Evolutionary conservation across 345 rosid species (phyloP).

Genomic region (Citrus cavaleriei): DNA sequence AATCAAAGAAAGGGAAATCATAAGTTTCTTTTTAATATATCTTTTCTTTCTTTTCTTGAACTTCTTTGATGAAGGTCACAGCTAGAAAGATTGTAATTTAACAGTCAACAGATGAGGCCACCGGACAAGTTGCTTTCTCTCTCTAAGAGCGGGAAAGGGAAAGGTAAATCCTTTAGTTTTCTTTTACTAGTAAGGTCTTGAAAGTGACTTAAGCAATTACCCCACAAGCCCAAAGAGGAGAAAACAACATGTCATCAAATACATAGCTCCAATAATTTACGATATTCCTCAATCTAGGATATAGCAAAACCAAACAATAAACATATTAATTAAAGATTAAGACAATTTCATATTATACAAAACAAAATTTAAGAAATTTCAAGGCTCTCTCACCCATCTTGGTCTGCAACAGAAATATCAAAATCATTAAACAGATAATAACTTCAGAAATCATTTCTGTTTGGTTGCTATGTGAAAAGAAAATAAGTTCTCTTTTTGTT

Average conservation of each 20-base stretch:
- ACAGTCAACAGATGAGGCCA: constrained; percentile 21
- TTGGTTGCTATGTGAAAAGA: not conserved
- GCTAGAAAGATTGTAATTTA: constrained; percentile 21
- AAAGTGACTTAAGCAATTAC: constrained; percentile 30
- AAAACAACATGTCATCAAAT: constrained; percentile 21
- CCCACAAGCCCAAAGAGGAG: constrained; percentile 29
- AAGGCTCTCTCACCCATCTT: not conserved
- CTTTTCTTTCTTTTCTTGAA: constrained; percentile 15
- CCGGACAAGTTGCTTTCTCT: constrained; percentile 18
- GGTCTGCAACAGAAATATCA: constrained; percentile 5
- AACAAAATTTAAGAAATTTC: constrained; percentile 11
- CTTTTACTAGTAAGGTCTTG: constrained; percentile 22
- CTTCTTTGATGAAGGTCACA: constrained; percentile 24
- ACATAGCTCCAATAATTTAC: constrained; percentile 21
- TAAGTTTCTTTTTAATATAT: constrained; percentile 17
- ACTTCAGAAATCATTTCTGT: not conserved
- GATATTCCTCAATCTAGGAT: constrained; percentile 10
- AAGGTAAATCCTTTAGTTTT: constrained; percentile 20
- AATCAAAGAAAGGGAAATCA: constrained; percentile 16
- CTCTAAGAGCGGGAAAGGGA: constrained; percentile 17
- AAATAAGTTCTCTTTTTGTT: too few species aligned
- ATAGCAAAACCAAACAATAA: constrained; percentile 1
- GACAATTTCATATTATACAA: not conserved
- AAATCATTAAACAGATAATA: not conserved
- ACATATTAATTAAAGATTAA: constrained; percentile 9